Evolutionary conservation across 2,329 filamentous ascomycete species (phyloP).

Genomic region (Neurospora sp.): DNA sequence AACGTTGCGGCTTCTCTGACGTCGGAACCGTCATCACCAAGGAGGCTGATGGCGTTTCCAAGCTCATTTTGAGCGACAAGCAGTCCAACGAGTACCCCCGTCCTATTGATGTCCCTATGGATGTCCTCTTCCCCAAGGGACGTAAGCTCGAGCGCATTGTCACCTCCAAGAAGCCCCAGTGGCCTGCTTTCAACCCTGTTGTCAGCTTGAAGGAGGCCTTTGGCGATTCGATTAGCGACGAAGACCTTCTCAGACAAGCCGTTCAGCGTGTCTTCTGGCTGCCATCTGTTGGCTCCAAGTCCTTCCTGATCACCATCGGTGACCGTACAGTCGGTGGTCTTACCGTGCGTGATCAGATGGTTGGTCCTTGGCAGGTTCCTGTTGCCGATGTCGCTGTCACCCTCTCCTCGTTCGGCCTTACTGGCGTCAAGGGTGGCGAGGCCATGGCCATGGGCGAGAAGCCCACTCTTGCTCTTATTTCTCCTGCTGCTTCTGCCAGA

Average conservation of each 20-base stretch:
- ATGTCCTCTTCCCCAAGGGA: constrained; percentile 77
- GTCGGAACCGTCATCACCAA: constrained; percentile 67
- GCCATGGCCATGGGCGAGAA: constrained; percentile 98
- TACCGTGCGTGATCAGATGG: constrained; percentile 85
- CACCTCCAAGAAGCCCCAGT: constrained; percentile 54
- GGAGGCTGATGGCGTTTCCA: constrained; percentile 54
- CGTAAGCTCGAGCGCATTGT: constrained; percentile 73
- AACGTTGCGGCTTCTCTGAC: constrained; percentile 86
- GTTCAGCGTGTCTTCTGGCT: constrained; percentile 73
- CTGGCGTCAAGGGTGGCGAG: constrained; percentile 64
- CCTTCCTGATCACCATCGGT: constrained; percentile 92
- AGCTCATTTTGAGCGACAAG: constrained; percentile 71
- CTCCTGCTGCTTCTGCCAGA: constrained; percentile 77
- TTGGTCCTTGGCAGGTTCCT: constrained; percentile 90
- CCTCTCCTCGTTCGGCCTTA: constrained; percentile 62
- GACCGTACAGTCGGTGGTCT: constrained; percentile 88
- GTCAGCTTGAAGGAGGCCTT: constrained; percentile 56
- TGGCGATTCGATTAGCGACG: constrained; percentile 41
- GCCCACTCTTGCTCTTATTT: constrained; percentile 80
- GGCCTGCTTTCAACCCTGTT: constrained; percentile 63
- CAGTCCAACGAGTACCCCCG: constrained; percentile 65
- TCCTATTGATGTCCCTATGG: constrained; percentile 84
- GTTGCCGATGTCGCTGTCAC: constrained; percentile 93
- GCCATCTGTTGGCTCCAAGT: constrained; percentile 91
- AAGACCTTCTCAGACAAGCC: constrained; percentile 51